Evolutionary conservation across 345 rosid genomes (phyloP).

Genomic region (Boechera retrofracta): DNA sequence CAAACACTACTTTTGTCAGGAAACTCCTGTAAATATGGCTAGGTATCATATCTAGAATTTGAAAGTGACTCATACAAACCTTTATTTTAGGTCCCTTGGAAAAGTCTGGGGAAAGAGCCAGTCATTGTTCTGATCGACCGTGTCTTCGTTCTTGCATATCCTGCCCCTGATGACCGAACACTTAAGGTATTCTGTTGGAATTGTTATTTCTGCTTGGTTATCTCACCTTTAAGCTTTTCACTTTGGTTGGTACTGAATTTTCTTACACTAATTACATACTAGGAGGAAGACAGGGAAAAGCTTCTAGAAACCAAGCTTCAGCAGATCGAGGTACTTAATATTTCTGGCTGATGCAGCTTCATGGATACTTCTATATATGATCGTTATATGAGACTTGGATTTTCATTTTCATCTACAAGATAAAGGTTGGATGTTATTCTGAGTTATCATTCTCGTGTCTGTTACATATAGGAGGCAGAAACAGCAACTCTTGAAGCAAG

Average conservation of each 20-base stretch:
- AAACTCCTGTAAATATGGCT: constrained; percentile 19
- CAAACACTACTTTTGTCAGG: constrained; percentile 24
- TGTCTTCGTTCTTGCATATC: constrained; percentile 87
- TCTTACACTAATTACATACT: constrained; percentile 26
- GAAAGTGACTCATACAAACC: constrained; percentile 13
- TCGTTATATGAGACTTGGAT: constrained; percentile 1
- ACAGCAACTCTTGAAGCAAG: constrained; percentile 89
- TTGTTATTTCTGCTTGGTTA: constrained; percentile 15
- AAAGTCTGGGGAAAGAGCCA: constrained; percentile 95
- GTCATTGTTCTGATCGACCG: constrained; percentile 94
- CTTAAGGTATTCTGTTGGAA: constrained; percentile 56
- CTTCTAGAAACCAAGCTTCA: constrained; percentile 89
- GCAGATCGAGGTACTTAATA: constrained; percentile 77
- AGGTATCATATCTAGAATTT: constrained; percentile 10
- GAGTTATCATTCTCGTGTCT: constrained; percentile 33
- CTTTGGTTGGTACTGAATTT: constrained; percentile 29
- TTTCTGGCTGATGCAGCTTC: constrained; percentile 24
- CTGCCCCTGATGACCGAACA: constrained; percentile 66
- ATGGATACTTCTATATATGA: constrained; percentile 24
- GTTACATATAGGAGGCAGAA: constrained; percentile 76
- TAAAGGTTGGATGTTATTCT: constrained; percentile 24
- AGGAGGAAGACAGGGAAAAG: constrained; percentile 90
- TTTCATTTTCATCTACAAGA: constrained; percentile 29
- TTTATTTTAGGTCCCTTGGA: constrained; percentile 90
- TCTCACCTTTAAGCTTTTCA: constrained; percentile 21